phyloP scores from a whole-genome alignment of 2,329 filamentous ascomycete species.

The Pseudocercospora fijiensis region DNA sequence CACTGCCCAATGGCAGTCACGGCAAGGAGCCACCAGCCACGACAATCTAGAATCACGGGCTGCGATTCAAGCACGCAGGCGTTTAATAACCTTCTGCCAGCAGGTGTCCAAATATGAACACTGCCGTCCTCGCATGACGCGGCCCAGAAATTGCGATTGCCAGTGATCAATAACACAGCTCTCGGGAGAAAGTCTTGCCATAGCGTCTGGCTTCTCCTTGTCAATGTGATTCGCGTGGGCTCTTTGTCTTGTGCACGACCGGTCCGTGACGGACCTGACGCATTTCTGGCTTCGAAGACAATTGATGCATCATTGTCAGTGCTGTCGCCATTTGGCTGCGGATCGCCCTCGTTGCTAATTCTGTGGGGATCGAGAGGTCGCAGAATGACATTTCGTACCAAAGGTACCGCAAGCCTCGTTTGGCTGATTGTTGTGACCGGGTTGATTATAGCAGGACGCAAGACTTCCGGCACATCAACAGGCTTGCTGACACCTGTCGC shows the following conservation, averaged over 20 bases:
- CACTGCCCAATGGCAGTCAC: slow-evolving; percentile 85
- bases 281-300: slow-evolving; percentile 86
- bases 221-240: slow-evolving; percentile 78
- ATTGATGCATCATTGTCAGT: slow-evolving; percentile 62
- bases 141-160: slow-evolving; percentile 87
- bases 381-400: slow-evolving; percentile 77
- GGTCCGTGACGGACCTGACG: slow-evolving; percentile 59
- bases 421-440: slow-evolving; percentile 80
- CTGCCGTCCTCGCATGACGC: slow-evolving; percentile 91
- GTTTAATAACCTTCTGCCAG: slow-evolving; percentile 80
- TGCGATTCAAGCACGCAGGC: slow-evolving; percentile 86
- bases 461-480: slow-evolving; percentile 68
- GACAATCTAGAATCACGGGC: slow-evolving; percentile 87
- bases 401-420: slow-evolving; percentile 81
- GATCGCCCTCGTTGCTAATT: slow-evolving; percentile 43
- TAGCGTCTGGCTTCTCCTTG: slow-evolving; percentile 73
- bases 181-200: slow-evolving; percentile 95
- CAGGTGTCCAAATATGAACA: slow-evolving; percentile 87
- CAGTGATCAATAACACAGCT: slow-evolving; percentile 84
- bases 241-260: slow-evolving; percentile 67
- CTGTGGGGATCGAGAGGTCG: slow-evolving; percentile 71
- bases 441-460: slow-evolving; percentile 83
- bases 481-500: slow-evolving; percentile 51
- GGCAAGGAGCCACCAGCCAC: slow-evolving; percentile 84
- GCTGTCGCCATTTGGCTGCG: slow-evolving; percentile 49